Percentiles rank a stretch among this genome's conserved stretches.
Conservation (phyloP, 208 protist genomes). For the Trypanosoma platydactyli region DNA sequence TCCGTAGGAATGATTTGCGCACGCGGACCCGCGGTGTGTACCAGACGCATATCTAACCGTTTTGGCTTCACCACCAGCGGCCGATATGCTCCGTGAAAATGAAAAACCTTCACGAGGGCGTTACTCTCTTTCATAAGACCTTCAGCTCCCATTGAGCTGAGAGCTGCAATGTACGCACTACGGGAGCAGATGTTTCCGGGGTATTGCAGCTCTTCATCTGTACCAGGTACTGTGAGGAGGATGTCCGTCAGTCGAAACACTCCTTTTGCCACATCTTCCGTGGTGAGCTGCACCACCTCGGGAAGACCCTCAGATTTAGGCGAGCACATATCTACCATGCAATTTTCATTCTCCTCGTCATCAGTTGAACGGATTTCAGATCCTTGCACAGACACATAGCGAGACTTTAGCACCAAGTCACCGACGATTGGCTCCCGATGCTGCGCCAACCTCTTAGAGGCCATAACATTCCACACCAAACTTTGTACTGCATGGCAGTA, state of each 20-base stretch:
- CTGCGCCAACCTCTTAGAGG: slow-evolving; percentile 72
- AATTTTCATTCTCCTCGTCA: slow-evolving; percentile 8
- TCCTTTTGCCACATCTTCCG: slow-evolving; percentile 51
- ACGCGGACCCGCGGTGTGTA: slow-evolving; percentile 33
- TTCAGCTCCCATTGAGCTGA: slow-evolving; percentile 35
- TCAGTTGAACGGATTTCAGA: not conserved
- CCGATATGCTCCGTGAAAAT: slow-evolving; percentile 90
- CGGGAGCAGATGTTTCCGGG: slow-evolving; percentile 52
- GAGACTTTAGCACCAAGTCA: slow-evolving; percentile 79
- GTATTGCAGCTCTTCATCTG: slow-evolving; percentile 67
- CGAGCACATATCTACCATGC: not conserved
- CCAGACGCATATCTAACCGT: slow-evolving; percentile 36
- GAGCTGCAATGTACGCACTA: slow-evolving; percentile 48
- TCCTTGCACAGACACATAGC: slow-evolving; percentile 31
- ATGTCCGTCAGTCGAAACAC: slow-evolving; percentile 84
- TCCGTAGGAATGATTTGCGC: slow-evolving; percentile 69
- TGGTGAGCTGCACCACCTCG: slow-evolving; percentile 51
- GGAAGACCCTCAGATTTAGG: slow-evolving; percentile 35
- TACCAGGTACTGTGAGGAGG: slow-evolving; percentile 89
- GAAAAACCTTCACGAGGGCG: slow-evolving; percentile 75
- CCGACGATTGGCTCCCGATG: slow-evolving; percentile 56
- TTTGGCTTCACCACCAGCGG: slow-evolving; percentile 52
- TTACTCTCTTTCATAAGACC: slow-evolving; percentile 33
- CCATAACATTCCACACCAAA: slow-evolving; percentile 92
- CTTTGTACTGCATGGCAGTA: slow-evolving; percentile 95